Evolutionary conservation across 495 filamentous ascomycete genomes (phyloP).

Genomic region (Clavariopsis aquatica): DNA sequence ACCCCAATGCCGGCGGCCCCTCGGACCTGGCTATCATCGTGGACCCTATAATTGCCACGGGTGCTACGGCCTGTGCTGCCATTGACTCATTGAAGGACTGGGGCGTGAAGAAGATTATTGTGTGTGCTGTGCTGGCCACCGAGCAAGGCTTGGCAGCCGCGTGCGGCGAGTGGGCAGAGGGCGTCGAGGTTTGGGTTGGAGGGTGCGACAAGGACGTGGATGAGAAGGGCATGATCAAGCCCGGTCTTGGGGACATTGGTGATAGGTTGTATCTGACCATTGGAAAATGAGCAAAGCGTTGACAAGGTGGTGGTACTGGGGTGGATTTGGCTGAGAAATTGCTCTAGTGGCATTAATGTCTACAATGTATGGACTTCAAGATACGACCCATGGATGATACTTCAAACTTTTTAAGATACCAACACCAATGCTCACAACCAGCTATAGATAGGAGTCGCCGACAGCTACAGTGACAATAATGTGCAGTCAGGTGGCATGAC

Average conservation of each 20-base stretch:
- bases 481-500: too few species aligned
- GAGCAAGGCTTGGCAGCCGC: conserved; percentile 65
- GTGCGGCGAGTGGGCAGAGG: conserved; percentile 71
- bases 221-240: conserved; percentile 83
- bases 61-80: conserved; percentile 83
- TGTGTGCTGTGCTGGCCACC: conserved; percentile 75
- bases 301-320: neutral
- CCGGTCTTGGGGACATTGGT: conserved; percentile 87
- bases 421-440: too few species aligned
- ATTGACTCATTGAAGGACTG: conserved; percentile 88
- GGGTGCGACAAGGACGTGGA: conserved; percentile 73
- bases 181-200: conserved; percentile 79
- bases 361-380: neutral
- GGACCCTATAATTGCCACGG: conserved; percentile 92
- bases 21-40: conserved; percentile 75
- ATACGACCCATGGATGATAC: too few species aligned
- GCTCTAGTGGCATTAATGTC: neutral
- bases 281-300: conserved; percentile 64
- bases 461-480: too few species aligned
- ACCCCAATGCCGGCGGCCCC: conserved; percentile 47
- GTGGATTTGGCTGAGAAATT: neutral
- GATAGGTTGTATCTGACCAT: conserved; percentile 90
- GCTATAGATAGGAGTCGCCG: too few species aligned
- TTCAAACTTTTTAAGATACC: too few species aligned
- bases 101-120: conserved; percentile 78